Evolutionary conservation across 208 protist species (phyloP), one percentile per base, ranked within the genome.

Genomic region (Wallacemonas rigidus): DNA sequence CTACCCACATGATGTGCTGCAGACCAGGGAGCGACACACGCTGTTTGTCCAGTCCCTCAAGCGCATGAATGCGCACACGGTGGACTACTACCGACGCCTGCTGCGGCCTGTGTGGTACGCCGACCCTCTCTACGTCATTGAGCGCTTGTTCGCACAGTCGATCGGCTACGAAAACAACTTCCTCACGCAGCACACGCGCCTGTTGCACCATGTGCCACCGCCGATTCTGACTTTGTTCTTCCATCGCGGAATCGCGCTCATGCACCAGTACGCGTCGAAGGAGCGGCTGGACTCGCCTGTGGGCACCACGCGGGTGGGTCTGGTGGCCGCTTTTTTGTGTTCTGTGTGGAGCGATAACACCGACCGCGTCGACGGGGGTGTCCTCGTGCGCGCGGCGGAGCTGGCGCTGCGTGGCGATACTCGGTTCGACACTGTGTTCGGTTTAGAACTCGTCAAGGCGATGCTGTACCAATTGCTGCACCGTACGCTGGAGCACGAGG

Each of bases 131-230:
- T 79, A 90, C 54, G 80, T 90, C 40, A 76, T 75, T 36, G 82
- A 92, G 53, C 81, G 83, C 17, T 71, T 95, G n/a, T 83, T 95
- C 71, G 55, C 69, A 47, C 90, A 92, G 67, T 83, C 86, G 0
- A 77, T 95, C 2, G 90, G 90, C 36, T 95, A 95, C 67, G 77
- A 82, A 50, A 95, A 95, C 74, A 88, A 79, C 71, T 93, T 92
- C 67, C 73, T 95, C 7, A 53, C 56, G n/a, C 57, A 88, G 3
- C 90, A 95, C 75, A 88, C 83, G 26, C 79, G 78, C 51, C 68
- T 95, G 38, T 72, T 95, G 44, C 71, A 71, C 35, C 79, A 80
- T 0, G 71, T 89, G 54, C 90, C 90, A 3, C 39, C 77, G 6
- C 77, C 90, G 5, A 65, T 92, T 8, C 44, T 93, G 64, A 88